Evolutionary conservation across 75 land plant species (phyloP).

Genomic region (Pinus tabuliformis): DNA sequence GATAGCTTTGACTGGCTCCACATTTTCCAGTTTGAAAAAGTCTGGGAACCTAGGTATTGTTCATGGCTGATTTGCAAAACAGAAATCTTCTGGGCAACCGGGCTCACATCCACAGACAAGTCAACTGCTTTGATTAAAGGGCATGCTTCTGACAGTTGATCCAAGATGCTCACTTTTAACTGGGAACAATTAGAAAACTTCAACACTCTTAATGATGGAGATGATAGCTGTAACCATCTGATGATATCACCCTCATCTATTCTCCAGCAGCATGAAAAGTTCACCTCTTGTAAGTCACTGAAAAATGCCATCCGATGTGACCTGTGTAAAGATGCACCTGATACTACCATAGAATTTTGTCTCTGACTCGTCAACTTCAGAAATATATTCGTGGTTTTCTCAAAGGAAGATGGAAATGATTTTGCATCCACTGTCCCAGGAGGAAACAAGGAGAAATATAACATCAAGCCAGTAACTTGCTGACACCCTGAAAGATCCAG

Average conservation of each 20-base stretch:
- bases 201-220: conserved; percentile 36
- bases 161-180: conserved; percentile 19
- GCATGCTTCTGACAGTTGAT: conserved; percentile 20
- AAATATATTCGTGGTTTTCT: background rate
- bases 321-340: background rate
- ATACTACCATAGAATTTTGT: background rate
- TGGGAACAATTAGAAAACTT: conserved; percentile 28
- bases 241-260: conserved; percentile 30
- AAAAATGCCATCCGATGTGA: conserved; percentile 17
- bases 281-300: conserved; percentile 31
- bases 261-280: conserved; percentile 38
- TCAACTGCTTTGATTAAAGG: conserved; percentile 32
- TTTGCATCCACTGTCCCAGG: background rate
- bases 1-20: conserved; percentile 6
- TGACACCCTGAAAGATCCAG: conserved; percentile 40
- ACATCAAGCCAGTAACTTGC: conserved; percentile 24
- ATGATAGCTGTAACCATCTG: conserved; percentile 29
- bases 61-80: conserved; percentile 18
- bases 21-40: conserved; percentile 2
- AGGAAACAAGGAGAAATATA: conserved; percentile 25
- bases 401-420: background rate
- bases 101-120: conserved; percentile 33
- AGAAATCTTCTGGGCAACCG: conserved; percentile 25
- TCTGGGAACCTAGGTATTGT: background rate
- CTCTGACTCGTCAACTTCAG: background rate